Conservation (phyloP, 129 eudicot genomes). For the Mikania micrantha region DNA sequence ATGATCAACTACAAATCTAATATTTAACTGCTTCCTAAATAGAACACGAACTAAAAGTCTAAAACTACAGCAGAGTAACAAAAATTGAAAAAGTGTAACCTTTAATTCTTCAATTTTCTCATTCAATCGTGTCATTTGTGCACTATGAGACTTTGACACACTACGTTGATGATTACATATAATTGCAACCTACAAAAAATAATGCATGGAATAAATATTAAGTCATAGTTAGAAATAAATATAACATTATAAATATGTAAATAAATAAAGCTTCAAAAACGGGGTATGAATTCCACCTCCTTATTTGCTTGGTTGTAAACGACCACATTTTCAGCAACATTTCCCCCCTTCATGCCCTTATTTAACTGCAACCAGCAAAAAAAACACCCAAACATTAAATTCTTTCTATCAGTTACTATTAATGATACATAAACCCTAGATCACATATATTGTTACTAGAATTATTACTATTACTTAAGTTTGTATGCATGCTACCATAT, state of each 20-base stretch:
- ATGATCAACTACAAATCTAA: background rate
- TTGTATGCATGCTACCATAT: slow-evolving; percentile 46
- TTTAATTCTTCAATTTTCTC: slow-evolving; percentile 69
- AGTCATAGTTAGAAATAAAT: background rate
- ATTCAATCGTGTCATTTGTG: slow-evolving; percentile 55
- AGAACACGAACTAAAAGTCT: background rate
- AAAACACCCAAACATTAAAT: background rate
- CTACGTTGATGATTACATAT: slow-evolving; percentile 94
- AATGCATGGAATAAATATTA: slow-evolving; percentile 8
- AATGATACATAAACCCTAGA: background rate
- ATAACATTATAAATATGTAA: background rate
- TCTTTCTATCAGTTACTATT: background rate
- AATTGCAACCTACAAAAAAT: slow-evolving; percentile 74
- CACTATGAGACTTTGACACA: slow-evolving; percentile 78
- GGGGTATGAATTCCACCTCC: slow-evolving; percentile 46
- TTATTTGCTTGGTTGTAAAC: slow-evolving; percentile 85
- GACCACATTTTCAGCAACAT: slow-evolving; percentile 61
- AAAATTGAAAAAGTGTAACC: slow-evolving; percentile 26
- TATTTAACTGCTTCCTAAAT: background rate
- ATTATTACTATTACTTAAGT: background rate
- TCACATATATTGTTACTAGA: background rate
- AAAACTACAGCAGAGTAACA: background rate
- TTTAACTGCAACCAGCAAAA: slow-evolving; percentile 44
- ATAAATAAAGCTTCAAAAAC: background rate
- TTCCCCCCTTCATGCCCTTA: slow-evolving; percentile 54